A percentile compares a stretch with the other conserved stretches of the same genome.
Conservation (phyloP, 306 rosid genomes). For the Cyclanthera cordifolia region DNA sequence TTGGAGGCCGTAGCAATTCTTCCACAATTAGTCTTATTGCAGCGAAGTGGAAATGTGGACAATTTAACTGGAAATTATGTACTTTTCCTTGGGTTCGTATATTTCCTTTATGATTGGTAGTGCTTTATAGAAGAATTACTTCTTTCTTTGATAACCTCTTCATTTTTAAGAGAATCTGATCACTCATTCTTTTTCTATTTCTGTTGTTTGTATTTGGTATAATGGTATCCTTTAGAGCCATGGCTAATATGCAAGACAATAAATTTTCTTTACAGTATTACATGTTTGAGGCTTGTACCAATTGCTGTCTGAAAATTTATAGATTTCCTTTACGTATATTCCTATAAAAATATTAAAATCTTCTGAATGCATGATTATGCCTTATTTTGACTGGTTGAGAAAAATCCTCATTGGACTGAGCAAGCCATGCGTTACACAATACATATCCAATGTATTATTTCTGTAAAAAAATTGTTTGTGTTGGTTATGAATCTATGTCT, state of each 20-base stretch:
- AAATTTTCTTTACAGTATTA: not conserved
- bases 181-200: not conserved
- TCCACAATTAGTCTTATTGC: constrained; percentile 83
- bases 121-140: not conserved
- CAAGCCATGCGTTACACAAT: no score
- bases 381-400: not conserved
- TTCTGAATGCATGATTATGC: not conserved
- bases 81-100: constrained; percentile 73
- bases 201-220: not conserved
- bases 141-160: not conserved
- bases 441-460: not conserved
- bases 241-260: not conserved
- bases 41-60: constrained; percentile 88
- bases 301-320: not conserved
- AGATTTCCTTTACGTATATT: not conserved
- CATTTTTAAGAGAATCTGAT: not conserved
- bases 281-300: not conserved
- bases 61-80: constrained; percentile 87
- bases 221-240: not conserved
- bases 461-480: no score
- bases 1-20: constrained; percentile 86
- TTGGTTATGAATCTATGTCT: not conserved
- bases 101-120: not conserved
- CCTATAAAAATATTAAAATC: not conserved
- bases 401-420: not conserved